A percentile compares a stretch with the other conserved stretches of the same genome.
Conservation (phyloP, 192 early-diverging fungal genomes). For the Oehlia diaphana region DNA sequence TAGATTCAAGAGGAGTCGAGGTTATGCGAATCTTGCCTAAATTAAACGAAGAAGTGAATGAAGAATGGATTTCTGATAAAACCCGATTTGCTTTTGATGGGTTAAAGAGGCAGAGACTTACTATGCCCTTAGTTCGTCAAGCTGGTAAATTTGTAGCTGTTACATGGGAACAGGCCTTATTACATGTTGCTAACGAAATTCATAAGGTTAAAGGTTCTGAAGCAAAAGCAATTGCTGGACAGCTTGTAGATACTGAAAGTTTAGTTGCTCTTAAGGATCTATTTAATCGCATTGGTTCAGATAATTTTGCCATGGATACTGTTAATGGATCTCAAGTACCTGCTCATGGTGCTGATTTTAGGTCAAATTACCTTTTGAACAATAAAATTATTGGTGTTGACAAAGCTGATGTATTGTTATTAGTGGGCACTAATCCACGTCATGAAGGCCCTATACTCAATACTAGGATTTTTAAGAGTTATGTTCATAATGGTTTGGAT, state of each 20-base stretch:
- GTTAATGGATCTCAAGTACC: conserved; percentile 49
- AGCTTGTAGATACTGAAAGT: conserved; percentile 90
- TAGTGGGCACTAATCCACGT: conserved; percentile 94
- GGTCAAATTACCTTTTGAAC: conserved; percentile 88
- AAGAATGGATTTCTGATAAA: conserved; percentile 99
- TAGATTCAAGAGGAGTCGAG: conserved; percentile 94
- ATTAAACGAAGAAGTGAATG: conserved; percentile 97
- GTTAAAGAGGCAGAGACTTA: conserved; percentile 93
- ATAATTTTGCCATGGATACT: conserved; percentile 80
- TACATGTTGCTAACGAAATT: conserved; percentile 66
- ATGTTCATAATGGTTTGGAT: conserved; percentile 76
- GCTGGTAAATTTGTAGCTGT: conserved; percentile 80
- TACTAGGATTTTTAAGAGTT: conserved; percentile 94
- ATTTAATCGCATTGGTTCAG: conserved; percentile 82
- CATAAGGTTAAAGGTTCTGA: conserved; percentile 56
- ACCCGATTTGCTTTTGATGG: conserved; percentile 94
- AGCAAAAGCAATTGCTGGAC: conserved; percentile 87
- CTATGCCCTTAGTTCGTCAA: conserved; percentile 83
- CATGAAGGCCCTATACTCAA: conserved; percentile 96
- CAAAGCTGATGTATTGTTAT: conserved; percentile 87
- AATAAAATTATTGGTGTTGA: conserved; percentile 84
- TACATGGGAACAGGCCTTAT: conserved; percentile 87
- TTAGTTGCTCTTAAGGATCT: conserved; percentile 95
- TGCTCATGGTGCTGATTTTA: conserved; percentile 72
- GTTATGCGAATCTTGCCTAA: conserved; percentile 96